Conservation (phyloP, 2,329 filamentous ascomycete species). For the Diaporthe nobilis region DNA sequence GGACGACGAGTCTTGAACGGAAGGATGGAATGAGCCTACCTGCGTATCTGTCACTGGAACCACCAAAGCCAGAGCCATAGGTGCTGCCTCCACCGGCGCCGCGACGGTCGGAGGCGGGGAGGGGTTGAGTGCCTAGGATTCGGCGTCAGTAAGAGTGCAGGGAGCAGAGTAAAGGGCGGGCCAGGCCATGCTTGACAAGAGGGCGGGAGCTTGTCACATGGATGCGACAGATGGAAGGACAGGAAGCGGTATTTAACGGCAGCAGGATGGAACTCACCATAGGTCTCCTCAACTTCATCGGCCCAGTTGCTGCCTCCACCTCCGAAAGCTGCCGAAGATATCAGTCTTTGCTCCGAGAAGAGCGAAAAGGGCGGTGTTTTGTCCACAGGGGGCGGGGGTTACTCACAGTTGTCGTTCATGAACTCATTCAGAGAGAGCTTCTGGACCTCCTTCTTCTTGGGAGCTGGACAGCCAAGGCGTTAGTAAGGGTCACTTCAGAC, state of each 20-base stretch:
- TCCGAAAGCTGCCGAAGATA: conserved; percentile 59
- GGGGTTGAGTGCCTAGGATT: conserved; percentile 68
- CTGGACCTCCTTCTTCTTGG: conserved; percentile 92
- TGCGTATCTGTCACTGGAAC: conserved; percentile 46
- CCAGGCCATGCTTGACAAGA: not conserved
- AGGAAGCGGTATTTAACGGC: conserved; percentile 29
- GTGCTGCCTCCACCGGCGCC: conserved; percentile 49
- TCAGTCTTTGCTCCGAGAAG: conserved; percentile 49
- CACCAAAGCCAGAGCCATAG: conserved; percentile 50
- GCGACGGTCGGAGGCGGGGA: conserved; percentile 65
- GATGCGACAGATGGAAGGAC: not conserved
- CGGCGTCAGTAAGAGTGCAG: conserved; percentile 26
- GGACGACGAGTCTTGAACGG: not conserved
- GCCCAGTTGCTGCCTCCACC: conserved; percentile 84
- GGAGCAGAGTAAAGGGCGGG: too few relatives aligned
- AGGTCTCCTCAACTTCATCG: conserved; percentile 96
- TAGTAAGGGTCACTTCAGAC: conserved; percentile 54
- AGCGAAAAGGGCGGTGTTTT: conserved; percentile 41
- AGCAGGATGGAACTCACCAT: conserved; percentile 69
- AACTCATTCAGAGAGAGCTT: conserved; percentile 99
- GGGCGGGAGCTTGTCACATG: not conserved
- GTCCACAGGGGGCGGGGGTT: conserved; percentile 43
- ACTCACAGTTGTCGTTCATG: conserved; percentile 90
- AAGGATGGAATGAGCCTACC: conserved; percentile 24
- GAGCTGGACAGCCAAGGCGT: conserved; percentile 72